phyloP scores from a whole-genome alignment of 495 filamentous ascomycete genomes.

The Aspergillus panamensis region DNA sequence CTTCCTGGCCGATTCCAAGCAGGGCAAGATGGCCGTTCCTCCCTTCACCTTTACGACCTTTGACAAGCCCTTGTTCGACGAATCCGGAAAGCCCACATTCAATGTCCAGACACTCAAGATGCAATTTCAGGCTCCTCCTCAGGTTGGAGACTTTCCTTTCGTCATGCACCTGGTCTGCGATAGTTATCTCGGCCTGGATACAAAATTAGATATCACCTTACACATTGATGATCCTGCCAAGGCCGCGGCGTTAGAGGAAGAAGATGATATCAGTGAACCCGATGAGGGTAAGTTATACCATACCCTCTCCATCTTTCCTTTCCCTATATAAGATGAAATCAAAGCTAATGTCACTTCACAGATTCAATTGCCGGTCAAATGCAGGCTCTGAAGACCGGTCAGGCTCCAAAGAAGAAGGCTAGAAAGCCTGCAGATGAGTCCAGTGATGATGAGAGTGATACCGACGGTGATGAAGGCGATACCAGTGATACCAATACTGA shows the following conservation, averaged over 20 bases:
- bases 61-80: constrained; percentile 76
- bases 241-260: constrained; percentile 67
- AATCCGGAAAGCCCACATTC: constrained; percentile 75
- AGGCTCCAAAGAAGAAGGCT: constrained; percentile 56
- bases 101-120: constrained; percentile 93
- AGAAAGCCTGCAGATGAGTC: constrained; percentile 56
- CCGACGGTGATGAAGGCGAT: constrained; percentile 75
- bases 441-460: constrained; percentile 80
- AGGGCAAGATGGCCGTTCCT: constrained; percentile 91
- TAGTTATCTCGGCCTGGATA: constrained; percentile 89
- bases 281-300: constrained; percentile 82
- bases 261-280: constrained; percentile 94
- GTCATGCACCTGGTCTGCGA: constrained; percentile 89
- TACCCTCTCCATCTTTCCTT: too few relatives aligned
- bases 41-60: constrained; percentile 89
- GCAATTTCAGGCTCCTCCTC: constrained; percentile 94
- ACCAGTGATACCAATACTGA: constrained; percentile 79
- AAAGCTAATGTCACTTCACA: constrained; percentile 41
- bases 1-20: constrained; percentile 89
- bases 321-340: not conserved
- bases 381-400: constrained; percentile 76
- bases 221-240: constrained; percentile 87
- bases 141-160: constrained; percentile 88
- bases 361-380: constrained; percentile 95
- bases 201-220: constrained; percentile 80